These are phyloP conservation scores for Chytridiales sp. DNA, from an alignment of 371 early-diverging fungal genomes.

Conservation along the genomic window DNA sequence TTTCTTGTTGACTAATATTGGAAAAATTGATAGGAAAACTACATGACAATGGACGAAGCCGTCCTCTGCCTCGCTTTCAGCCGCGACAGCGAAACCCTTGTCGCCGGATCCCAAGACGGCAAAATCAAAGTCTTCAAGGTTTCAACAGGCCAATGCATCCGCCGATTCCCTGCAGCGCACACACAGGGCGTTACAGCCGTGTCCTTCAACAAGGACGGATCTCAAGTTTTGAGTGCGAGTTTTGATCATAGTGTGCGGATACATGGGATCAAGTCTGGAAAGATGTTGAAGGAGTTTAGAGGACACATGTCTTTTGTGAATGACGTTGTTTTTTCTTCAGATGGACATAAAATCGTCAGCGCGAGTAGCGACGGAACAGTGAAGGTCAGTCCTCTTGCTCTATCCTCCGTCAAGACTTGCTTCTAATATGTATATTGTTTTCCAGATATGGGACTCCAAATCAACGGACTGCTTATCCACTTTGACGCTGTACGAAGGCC, in stretches of 20 bases:
- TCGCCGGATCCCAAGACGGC: slow-evolving; percentile 83
- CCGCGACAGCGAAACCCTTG: slow-evolving; percentile 74
- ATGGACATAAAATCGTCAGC: slow-evolving; percentile 67
- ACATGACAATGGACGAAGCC: slow-evolving; percentile 89
- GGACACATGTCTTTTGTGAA: slow-evolving; percentile 90
- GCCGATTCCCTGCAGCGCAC: slow-evolving; percentile 78
- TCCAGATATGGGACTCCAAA: slow-evolving; percentile 75
- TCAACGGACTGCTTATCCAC: slow-evolving; percentile 58
- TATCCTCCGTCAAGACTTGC: neutral
- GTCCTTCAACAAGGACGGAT: slow-evolving; percentile 69
- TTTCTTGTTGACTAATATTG: too few species aligned
- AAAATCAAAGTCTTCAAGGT: slow-evolving; percentile 84
- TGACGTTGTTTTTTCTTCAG: slow-evolving; percentile 65
- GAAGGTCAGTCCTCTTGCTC: slow-evolving; percentile 53
- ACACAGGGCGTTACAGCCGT: slow-evolving; percentile 79
- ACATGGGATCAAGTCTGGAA: slow-evolving; percentile 86
- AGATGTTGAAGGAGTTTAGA: slow-evolving; percentile 79
- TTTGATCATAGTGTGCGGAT: slow-evolving; percentile 79
- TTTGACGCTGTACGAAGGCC: slow-evolving; percentile 49
- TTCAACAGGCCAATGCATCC: slow-evolving; percentile 70
- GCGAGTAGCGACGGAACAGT: slow-evolving; percentile 86
- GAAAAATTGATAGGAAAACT: slow-evolving; percentile 65
- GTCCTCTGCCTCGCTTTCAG: slow-evolving; percentile 77
- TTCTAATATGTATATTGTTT: neutral
- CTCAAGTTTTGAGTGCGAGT: slow-evolving; percentile 74